phyloP scores from a whole-genome alignment of 2,329 filamentous ascomycete species.

The Graphilbum fragrans region DNA sequence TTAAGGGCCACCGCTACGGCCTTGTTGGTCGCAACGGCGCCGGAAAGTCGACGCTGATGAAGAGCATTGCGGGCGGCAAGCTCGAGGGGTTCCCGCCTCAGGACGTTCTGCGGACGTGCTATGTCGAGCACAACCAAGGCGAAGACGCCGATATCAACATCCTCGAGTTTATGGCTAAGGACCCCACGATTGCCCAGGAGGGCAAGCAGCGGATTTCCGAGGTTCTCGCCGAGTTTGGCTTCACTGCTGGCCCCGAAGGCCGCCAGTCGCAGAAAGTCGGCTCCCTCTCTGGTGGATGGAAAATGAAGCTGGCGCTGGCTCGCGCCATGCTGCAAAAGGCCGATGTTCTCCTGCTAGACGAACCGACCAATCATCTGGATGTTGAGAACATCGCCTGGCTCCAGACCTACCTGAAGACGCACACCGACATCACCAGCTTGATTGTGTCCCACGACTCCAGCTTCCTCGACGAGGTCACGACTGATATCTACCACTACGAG shows the following conservation, averaged over 20 bases:
- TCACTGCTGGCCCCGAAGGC: slow-evolving; percentile 79
- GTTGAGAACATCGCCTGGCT: slow-evolving; percentile 95
- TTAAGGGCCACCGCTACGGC: slow-evolving; percentile 95
- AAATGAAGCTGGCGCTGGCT: slow-evolving; percentile 97
- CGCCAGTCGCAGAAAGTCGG: slow-evolving; percentile 84
- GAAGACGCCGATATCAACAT: slow-evolving; percentile 96
- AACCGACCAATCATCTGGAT: slow-evolving; percentile 97
- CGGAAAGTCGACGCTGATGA: slow-evolving; percentile 98
- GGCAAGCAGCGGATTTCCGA: slow-evolving; percentile 69
- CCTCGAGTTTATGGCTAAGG: slow-evolving; percentile 81
- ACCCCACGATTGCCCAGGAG: slow-evolving; percentile 71
- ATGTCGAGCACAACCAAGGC: slow-evolving; percentile 98
- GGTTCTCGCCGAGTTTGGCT: slow-evolving; percentile 85
- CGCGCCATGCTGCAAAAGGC: slow-evolving; percentile 93
- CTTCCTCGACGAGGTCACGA: slow-evolving; percentile 94
- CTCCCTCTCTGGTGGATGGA: slow-evolving; percentile 95
- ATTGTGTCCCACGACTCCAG: slow-evolving; percentile 98
- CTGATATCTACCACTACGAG: slow-evolving; percentile 98
- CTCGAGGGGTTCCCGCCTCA: slow-evolving; percentile 92
- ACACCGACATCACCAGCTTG: slow-evolving; percentile 91
- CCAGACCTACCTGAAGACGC: slow-evolving; percentile 87
- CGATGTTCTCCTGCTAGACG: slow-evolving; percentile 92
- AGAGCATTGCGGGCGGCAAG: slow-evolving; percentile 88
- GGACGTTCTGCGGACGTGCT: slow-evolving; percentile 87
- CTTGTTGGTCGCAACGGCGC: slow-evolving; percentile 95